phyloP scores from a whole-genome alignment of 2,329 filamentous ascomycete genomes.

The Penicillium hordei region DNA sequence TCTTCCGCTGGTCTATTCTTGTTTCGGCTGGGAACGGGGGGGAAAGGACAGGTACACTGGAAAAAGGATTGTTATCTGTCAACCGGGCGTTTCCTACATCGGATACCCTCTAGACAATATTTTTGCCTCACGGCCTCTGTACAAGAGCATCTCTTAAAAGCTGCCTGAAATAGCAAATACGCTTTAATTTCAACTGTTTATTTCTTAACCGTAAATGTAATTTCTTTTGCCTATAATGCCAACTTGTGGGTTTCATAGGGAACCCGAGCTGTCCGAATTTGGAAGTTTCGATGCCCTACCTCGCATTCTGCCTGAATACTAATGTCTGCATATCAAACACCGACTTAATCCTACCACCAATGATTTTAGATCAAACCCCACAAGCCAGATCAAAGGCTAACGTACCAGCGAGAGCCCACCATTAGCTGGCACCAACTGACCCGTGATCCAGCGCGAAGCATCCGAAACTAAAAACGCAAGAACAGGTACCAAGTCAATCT shows the following conservation, averaged over 20 bases:
- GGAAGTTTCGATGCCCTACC: neutral
- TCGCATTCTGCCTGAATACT: neutral
- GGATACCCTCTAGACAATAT: conserved; percentile 9
- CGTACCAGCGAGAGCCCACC: neutral
- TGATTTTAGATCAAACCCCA: neutral
- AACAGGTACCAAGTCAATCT: neutral
- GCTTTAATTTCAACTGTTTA: conserved; percentile 1
- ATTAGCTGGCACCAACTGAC: neutral
- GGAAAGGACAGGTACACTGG: neutral
- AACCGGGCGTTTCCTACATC: conserved; percentile 5
- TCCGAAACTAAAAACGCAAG: conserved; percentile 2
- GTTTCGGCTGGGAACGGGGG: conserved; percentile 1
- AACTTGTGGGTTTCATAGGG: neutral
- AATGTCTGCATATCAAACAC: neutral
- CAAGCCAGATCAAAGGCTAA: neutral
- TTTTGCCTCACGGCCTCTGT: conserved; percentile 22
- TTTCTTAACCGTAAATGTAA: neutral
- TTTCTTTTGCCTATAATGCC: neutral
- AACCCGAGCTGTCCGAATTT: neutral
- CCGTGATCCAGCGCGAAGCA: neutral
- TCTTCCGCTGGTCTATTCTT: conserved; percentile 7
- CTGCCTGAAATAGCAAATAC: conserved; percentile 23
- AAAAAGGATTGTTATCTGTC: conserved; percentile 10
- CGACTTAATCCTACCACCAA: neutral
- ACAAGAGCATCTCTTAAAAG: conserved; percentile 18